phyloP scores from a whole-genome alignment of 2,329 filamentous ascomycete genomes.

The Fonsecaea pedrosoi region DNA sequence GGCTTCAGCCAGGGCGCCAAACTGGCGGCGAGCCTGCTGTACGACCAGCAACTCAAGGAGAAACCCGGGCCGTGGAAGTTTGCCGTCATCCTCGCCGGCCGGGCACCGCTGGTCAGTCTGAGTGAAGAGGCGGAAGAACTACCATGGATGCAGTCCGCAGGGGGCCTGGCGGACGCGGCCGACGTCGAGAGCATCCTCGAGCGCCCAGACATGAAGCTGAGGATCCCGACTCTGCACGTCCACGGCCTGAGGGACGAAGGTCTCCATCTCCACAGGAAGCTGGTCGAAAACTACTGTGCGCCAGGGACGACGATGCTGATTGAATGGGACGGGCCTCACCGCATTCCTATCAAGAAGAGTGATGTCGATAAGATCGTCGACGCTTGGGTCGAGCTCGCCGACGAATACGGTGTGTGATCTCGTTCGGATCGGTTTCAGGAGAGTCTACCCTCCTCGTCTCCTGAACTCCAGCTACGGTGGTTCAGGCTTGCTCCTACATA shows the following conservation, averaged over 20 bases:
- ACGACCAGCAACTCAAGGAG: conserved; percentile 63
- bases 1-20: conserved; percentile 74
- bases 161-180: conserved; percentile 35
- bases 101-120: conserved; percentile 61
- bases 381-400: conserved; percentile 60
- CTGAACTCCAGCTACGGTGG: not conserved
- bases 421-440: not conserved
- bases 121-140: conserved; percentile 36
- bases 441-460: not conserved
- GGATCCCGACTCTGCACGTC: conserved; percentile 70
- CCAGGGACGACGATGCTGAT: conserved; percentile 62
- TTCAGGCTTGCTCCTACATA: not conserved
- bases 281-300: conserved; percentile 67
- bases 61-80: conserved; percentile 59
- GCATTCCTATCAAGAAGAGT: conserved; percentile 70
- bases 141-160: conserved; percentile 41
- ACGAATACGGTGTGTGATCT: conserved; percentile 52
- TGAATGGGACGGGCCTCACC: conserved; percentile 76
- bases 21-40: conserved; percentile 65
- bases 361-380: conserved; percentile 67
- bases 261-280: conserved; percentile 63
- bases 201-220: conserved; percentile 56
- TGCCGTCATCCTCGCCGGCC: conserved; percentile 67
- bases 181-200: conserved; percentile 40
- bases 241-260: conserved; percentile 69